Conservation (phyloP, 106 monocot genomes). For the Phalaenopsis aphrodite region DNA sequence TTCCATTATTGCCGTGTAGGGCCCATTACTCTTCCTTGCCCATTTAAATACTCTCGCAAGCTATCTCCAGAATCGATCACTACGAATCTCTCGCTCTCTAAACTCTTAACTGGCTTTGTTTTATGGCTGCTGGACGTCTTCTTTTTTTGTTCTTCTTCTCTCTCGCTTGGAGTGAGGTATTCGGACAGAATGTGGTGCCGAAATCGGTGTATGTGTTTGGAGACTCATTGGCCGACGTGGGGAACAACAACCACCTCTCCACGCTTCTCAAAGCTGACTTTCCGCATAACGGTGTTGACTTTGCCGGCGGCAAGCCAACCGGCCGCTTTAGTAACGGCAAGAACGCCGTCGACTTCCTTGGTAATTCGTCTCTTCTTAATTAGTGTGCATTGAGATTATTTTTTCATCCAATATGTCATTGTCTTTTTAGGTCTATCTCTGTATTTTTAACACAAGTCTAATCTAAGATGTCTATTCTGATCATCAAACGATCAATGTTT, state of each 20-base stretch:
- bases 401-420: too few relatives aligned
- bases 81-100: too few relatives aligned
- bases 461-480: too few relatives aligned
- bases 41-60: too few relatives aligned
- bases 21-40: too few relatives aligned
- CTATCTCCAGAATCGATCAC: too few relatives aligned
- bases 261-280: constrained; percentile 53
- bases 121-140: background rate
- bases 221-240: constrained; percentile 63
- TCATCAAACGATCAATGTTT: too few relatives aligned
- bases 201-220: constrained; percentile 61
- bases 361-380: constrained; percentile 8
- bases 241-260: constrained; percentile 56
- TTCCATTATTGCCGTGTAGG: too few relatives aligned
- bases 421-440: too few relatives aligned
- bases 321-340: constrained; percentile 69
- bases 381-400: background rate
- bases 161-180: background rate
- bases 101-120: background rate
- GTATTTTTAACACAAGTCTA: too few relatives aligned
- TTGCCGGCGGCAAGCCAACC: constrained; percentile 46
- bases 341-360: constrained; percentile 54
- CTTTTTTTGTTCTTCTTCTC: background rate
- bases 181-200: constrained; percentile 6
- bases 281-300: constrained; percentile 67